phyloP scores from a whole-genome alignment of 2,329 filamentous ascomycete genomes.

The Arthrinium puccinioides region DNA sequence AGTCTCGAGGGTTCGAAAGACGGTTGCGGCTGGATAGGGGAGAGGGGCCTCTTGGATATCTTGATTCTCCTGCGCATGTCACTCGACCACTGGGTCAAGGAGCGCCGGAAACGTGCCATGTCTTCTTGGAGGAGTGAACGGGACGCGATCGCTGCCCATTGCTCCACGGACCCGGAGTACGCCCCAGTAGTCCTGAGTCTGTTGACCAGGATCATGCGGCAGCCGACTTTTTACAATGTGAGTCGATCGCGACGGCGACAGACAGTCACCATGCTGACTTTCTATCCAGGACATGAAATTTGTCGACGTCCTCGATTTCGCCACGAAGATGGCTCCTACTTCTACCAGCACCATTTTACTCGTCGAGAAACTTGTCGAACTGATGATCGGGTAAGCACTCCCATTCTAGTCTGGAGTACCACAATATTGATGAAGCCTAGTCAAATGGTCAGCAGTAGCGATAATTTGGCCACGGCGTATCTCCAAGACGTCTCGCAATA shows the following conservation, averaged over 20 bases:
- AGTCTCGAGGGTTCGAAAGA: not conserved
- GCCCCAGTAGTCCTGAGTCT: conserved; percentile 16
- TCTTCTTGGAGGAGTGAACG: conserved; percentile 22
- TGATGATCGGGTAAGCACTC: conserved; percentile 17
- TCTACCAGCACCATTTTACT: conserved; percentile 9
- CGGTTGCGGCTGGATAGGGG: too few relatives aligned
- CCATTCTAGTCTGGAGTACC: conserved; percentile 14
- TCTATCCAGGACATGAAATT: conserved; percentile 20
- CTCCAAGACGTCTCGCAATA: conserved; percentile 15
- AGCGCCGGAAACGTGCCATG: conserved; percentile 23
- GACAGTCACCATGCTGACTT: conserved; percentile 6
- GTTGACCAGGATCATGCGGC: conserved; percentile 19
- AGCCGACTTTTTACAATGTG: conserved; percentile 25
- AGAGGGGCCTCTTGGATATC: too few relatives aligned
- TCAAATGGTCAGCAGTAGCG: conserved; percentile 16
- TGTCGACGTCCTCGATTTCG: conserved; percentile 18
- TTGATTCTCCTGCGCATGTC: conserved; percentile 20
- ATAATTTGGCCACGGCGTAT: conserved; percentile 16
- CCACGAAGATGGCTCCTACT: conserved; percentile 9
- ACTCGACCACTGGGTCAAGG: conserved; percentile 17
- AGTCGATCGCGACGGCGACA: not conserved
- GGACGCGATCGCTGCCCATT: conserved; percentile 10
- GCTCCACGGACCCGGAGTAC: conserved; percentile 13
- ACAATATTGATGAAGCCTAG: conserved; percentile 13
- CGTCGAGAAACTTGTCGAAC: conserved; percentile 17